These are phyloP conservation scores for Camptophora hylomeconis DNA, from an alignment of 2,329 filamentous ascomycete species.

Conservation along the genomic window DNA sequence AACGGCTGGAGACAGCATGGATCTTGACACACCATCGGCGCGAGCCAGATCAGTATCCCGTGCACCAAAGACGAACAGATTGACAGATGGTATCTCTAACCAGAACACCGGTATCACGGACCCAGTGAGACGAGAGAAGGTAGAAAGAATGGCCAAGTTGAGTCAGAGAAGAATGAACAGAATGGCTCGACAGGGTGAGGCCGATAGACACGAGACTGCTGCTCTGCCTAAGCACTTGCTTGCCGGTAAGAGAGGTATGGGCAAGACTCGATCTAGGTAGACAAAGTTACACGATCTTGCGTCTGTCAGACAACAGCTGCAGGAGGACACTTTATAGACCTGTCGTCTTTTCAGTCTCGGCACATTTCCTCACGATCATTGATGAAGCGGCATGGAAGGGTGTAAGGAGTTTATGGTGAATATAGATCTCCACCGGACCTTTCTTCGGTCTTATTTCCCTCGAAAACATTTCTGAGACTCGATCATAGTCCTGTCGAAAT, in stretches of 20 bases:
- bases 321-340: no score
- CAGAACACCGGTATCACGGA: constrained; percentile 68
- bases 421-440: no score
- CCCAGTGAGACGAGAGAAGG: constrained; percentile 56
- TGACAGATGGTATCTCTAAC: constrained; percentile 38
- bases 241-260: constrained; percentile 83
- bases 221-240: constrained; percentile 82
- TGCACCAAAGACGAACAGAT: constrained; percentile 52
- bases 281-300: no score
- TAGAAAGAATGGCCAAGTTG: constrained; percentile 75
- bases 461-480: no score
- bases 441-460: no score
- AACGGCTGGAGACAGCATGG: constrained; percentile 48
- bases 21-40: constrained; percentile 25
- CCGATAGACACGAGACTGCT: constrained; percentile 75
- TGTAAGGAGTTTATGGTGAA: no score
- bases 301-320: no score
- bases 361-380: no score
- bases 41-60: constrained; percentile 36
- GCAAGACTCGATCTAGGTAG: constrained; percentile 65
- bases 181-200: constrained; percentile 93
- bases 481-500: no score
- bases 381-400: no score
- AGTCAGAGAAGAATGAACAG: constrained; percentile 98
- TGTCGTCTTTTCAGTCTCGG: no score